Percentiles rank a stretch among this genome's conserved stretches.
phyloP scores from a whole-genome alignment of 305 asterid species.

The Petunia hybrid region DNA sequence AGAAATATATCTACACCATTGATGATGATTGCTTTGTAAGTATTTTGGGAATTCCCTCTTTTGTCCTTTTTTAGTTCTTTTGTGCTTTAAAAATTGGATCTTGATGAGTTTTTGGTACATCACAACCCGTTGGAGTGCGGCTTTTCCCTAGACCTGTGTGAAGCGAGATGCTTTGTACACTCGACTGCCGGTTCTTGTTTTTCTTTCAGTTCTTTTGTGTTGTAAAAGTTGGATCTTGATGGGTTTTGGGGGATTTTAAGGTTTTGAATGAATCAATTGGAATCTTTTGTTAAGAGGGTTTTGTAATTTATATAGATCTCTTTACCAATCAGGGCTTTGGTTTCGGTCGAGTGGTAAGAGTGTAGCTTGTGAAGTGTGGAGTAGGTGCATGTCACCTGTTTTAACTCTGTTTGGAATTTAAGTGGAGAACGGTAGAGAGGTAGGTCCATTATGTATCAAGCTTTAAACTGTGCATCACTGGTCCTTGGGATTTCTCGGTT shows the following conservation, averaged over 20 bases:
- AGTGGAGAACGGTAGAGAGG: no score
- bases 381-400: no score
- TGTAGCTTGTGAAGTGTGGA: no score
- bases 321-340: no score
- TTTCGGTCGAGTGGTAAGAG: no score
- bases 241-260: background rate
- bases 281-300: background rate
- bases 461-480: no score
- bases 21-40: conserved; percentile 86
- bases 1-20: conserved; percentile 75
- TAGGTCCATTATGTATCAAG: no score
- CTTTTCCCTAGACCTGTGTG: conserved; percentile 37
- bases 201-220: conserved; percentile 21
- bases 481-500: no score
- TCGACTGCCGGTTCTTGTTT: conserved; percentile 32
- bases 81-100: background rate
- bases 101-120: background rate
- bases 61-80: background rate
- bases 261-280: no score
- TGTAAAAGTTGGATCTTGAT: background rate
- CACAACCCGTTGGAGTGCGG: background rate
- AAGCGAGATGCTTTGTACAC: conserved; percentile 15
- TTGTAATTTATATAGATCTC: background rate
- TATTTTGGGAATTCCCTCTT: conserved; percentile 34
- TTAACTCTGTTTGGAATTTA: no score